phyloP scores from a whole-genome alignment of 2,329 filamentous ascomycete genomes.

The Colletotrichum orchidophilum region DNA sequence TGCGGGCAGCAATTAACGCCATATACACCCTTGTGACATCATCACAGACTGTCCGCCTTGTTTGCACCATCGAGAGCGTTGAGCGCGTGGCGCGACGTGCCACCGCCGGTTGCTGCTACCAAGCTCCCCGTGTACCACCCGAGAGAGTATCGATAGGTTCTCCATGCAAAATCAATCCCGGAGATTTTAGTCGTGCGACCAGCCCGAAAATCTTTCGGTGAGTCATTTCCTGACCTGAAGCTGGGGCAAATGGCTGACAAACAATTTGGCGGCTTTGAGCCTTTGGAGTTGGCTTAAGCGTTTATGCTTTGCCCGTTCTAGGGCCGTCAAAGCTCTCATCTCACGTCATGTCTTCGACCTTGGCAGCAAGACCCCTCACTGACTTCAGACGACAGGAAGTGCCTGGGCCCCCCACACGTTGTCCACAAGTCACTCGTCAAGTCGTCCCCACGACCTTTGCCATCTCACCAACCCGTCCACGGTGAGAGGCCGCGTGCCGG shows the following conservation, averaged over 20 bases:
- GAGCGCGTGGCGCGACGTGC: not conserved
- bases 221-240: not conserved
- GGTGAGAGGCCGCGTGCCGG: slow-evolving; percentile 5
- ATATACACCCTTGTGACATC: too few relatives aligned
- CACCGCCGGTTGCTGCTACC: not conserved
- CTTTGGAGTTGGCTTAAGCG: not conserved
- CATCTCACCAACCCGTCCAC: not conserved
- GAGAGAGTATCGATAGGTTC: not conserved
- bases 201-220: not conserved
- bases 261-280: not conserved
- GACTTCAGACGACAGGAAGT: slow-evolving; percentile 5
- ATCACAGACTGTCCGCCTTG: not conserved
- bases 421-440: not conserved
- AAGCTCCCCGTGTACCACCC: slow-evolving; percentile 3
- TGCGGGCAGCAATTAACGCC: too few relatives aligned
- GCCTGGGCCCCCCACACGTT: not conserved
- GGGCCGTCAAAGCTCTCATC: not conserved
- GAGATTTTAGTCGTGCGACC: not conserved
- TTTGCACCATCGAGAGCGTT: slow-evolving; percentile 1
- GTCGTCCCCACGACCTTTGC: not conserved
- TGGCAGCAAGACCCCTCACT: not conserved
- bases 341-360: not conserved
- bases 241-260: not conserved
- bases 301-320: not conserved
- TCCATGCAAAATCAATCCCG: not conserved